These are phyloP conservation scores for Pecoramyces ruminantium DNA, from an alignment of 192 early-diverging fungal species.

Conservation along the genomic window DNA sequence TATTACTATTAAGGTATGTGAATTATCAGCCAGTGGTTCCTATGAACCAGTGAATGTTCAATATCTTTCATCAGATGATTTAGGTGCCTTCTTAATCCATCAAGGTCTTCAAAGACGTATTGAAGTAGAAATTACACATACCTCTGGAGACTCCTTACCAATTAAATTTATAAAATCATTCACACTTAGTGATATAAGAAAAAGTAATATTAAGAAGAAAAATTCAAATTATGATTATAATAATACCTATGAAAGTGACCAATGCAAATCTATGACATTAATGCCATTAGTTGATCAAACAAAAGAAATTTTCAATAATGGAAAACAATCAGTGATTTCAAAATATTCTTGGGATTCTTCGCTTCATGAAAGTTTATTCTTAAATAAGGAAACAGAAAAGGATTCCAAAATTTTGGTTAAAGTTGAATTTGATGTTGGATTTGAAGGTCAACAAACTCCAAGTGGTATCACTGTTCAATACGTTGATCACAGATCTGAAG, in stretches of 20 bases:
- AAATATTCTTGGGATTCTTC: slow-evolving; percentile 61
- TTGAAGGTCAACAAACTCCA: background rate
- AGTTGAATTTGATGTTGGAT: background rate
- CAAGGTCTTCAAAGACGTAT: slow-evolving; percentile 64
- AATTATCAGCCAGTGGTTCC: background rate
- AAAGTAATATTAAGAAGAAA: background rate
- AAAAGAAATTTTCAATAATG: slow-evolving; percentile 30
- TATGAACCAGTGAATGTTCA: background rate
- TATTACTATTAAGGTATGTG: background rate
- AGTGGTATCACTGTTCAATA: background rate
- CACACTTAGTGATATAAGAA: background rate
- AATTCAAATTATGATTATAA: background rate
- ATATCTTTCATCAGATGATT: slow-evolving; percentile 7
- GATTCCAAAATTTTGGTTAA: background rate
- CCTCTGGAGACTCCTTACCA: slow-evolving; percentile 40
- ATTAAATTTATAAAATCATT: background rate
- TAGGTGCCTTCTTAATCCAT: slow-evolving; percentile 38
- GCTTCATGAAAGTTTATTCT: slow-evolving; percentile 40
- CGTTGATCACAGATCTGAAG: background rate
- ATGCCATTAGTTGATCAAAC: slow-evolving; percentile 8
- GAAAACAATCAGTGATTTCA: slow-evolving; percentile 35
- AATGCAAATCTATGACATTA: background rate
- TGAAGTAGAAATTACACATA: slow-evolving; percentile 41
- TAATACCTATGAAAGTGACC: background rate
- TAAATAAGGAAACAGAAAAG: slow-evolving; percentile 18